Evolutionary conservation across 352 stramenopile species (phyloP).

Genomic region (Blastocystis sp.): DNA sequence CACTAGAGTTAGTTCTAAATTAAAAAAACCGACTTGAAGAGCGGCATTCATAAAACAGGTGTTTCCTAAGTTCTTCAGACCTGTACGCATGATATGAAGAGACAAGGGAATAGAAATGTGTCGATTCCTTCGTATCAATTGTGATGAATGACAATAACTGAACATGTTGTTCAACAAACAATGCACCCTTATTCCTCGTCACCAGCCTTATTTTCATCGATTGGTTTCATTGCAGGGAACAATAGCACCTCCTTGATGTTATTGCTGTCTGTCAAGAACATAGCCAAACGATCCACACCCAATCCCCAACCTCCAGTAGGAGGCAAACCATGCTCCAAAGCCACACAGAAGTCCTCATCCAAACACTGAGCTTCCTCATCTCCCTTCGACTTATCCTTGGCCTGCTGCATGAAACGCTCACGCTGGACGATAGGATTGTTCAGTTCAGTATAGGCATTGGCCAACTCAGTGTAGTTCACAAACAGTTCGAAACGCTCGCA

Average conservation of each 20-base stretch:
- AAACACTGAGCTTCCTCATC: slow-evolving; percentile 82
- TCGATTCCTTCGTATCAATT: too few species aligned
- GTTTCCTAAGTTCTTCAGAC: slow-evolving; percentile 74
- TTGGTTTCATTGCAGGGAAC: slow-evolving; percentile 96
- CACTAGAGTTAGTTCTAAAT: background rate
- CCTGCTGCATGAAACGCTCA: slow-evolving; percentile 85
- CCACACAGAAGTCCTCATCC: slow-evolving; percentile 91
- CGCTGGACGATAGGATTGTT: slow-evolving; percentile 94
- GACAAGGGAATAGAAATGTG: too few species aligned
- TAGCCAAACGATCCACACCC: slow-evolving; percentile 91
- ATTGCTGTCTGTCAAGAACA: slow-evolving; percentile 92
- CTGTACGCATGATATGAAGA: slow-evolving; percentile 61
- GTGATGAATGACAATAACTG: too few species aligned
- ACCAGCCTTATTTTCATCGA: slow-evolving; percentile 58
- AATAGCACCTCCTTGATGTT: slow-evolving; percentile 99
- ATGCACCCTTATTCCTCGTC: background rate
- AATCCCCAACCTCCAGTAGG: slow-evolving; percentile 92
- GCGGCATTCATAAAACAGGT: slow-evolving; percentile 80
- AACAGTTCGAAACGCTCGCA: slow-evolving; percentile 97
- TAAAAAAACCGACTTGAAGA: slow-evolving; percentile 67
- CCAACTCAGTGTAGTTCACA: slow-evolving; percentile 85
- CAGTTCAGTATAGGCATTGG: slow-evolving; percentile 96
- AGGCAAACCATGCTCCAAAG: slow-evolving; percentile 90
- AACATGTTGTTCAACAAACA: background rate
- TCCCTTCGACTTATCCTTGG: slow-evolving; percentile 70